phyloP scores from a whole-genome alignment of 345 rosid genomes.

The Populus ilicifolia region DNA sequence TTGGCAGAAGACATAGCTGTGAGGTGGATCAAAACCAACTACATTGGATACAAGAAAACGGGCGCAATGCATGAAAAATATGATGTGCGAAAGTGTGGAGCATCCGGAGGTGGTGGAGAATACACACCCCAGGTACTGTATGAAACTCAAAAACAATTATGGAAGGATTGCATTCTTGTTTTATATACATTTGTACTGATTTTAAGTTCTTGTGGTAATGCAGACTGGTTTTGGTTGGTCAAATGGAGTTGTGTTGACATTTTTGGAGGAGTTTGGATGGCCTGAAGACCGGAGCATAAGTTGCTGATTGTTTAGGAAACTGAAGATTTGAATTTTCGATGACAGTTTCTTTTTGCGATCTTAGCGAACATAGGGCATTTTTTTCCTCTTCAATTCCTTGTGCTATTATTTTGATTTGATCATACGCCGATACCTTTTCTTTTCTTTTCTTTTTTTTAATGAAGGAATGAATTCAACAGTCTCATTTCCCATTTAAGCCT shows the following conservation, averaged over 20 bases:
- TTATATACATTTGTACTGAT: background rate
- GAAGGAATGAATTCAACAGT: background rate
- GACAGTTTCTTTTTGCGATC: background rate
- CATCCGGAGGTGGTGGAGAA: constrained; percentile 67
- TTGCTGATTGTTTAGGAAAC: constrained; percentile 16
- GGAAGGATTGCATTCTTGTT: constrained; percentile 34
- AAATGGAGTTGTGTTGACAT: constrained; percentile 78
- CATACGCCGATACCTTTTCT: background rate
- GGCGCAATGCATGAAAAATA: constrained; percentile 56
- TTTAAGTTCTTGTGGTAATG: constrained; percentile 10
- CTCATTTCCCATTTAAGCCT: background rate
- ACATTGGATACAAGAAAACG: constrained; percentile 43
- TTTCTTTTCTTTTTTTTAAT: no score
- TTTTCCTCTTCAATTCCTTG: background rate
- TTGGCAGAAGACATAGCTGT: constrained; percentile 70
- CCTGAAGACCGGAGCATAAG: constrained; percentile 45
- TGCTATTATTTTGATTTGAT: no score
- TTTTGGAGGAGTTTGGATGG: constrained; percentile 96
- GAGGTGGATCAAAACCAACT: constrained; percentile 76
- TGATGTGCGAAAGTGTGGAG: constrained; percentile 48
- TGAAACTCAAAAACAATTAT: background rate
- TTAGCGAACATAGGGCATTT: no score
- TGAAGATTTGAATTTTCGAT: background rate
- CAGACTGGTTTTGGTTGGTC: constrained; percentile 98
- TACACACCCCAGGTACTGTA: constrained; percentile 60